These are phyloP conservation scores for Cyberlindnera samutprakarnensis DNA, from an alignment of 805 yeast species.

Conservation along the genomic window DNA sequence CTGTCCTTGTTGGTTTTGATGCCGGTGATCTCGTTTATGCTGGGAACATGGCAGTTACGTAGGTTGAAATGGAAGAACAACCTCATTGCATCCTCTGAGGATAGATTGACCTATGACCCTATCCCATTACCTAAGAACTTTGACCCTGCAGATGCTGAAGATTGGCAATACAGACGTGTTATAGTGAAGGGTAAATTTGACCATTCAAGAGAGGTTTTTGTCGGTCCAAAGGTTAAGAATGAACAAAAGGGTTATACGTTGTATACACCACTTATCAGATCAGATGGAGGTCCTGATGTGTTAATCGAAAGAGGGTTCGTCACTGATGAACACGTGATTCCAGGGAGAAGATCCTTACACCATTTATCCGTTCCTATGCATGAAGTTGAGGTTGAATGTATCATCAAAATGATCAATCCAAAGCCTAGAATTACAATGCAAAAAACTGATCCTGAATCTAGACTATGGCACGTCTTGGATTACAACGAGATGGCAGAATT, in stretches of 20 bases:
- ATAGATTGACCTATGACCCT: conserved; percentile 66
- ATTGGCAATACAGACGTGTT: conserved; percentile 79
- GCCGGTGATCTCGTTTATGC: conserved; percentile 78
- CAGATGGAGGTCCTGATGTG: conserved; percentile 68
- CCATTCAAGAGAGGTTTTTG: conserved; percentile 80
- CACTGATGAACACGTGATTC: conserved; percentile 52
- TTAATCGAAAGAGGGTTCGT: conserved; percentile 93
- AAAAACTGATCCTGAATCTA: conserved; percentile 56
- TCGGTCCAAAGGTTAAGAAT: conserved; percentile 80
- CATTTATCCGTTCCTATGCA: conserved; percentile 61
- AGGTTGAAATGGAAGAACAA: conserved; percentile 84
- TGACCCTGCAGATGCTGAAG: conserved; percentile 56
- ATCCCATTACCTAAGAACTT: conserved; percentile 61
- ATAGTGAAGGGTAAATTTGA: conserved; percentile 71
- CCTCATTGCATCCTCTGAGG: conserved; percentile 77
- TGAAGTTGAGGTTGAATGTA: conserved; percentile 62
- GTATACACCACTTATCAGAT: conserved; percentile 73
- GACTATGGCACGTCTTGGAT: conserved; percentile 74
- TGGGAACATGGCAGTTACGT: conserved; percentile 91
- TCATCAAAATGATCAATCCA: conserved; percentile 61
- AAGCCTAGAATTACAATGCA: conserved; percentile 63
- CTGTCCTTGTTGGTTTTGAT: conserved; percentile 47
- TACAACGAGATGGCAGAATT: conserved; percentile 71
- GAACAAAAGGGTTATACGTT: conserved; percentile 71
- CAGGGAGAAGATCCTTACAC: conserved; percentile 49